Evolutionary conservation across 371 early-diverging fungal species (phyloP).

Genomic region (Mucor lusitanicus): DNA sequence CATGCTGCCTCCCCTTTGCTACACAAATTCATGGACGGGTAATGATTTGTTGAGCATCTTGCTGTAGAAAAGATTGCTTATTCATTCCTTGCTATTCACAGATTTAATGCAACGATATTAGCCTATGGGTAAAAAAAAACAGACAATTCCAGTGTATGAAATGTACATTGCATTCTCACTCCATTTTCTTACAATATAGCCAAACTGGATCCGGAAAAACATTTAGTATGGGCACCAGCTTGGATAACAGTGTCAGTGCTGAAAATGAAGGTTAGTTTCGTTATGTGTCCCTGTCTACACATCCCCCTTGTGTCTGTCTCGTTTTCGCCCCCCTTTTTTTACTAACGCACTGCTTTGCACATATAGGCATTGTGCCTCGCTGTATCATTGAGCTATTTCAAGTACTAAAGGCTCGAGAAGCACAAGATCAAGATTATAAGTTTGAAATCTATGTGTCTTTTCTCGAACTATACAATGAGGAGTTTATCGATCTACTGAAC

Average conservation of each 20-base stretch:
- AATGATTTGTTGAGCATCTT: conserved; percentile 17
- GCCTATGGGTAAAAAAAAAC: conserved; percentile 84
- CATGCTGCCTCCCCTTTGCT: conserved; percentile 74
- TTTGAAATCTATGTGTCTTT: conserved; percentile 62
- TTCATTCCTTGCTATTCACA: conserved; percentile 9
- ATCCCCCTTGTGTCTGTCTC: neutral
- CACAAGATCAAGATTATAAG: conserved; percentile 41
- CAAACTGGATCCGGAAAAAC: conserved; percentile 98
- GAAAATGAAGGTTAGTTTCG: conserved; percentile 33
- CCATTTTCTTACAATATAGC: conserved; percentile 28
- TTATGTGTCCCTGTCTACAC: neutral
- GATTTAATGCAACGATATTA: conserved; percentile 88
- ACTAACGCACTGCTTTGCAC: neutral
- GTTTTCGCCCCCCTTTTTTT: neutral
- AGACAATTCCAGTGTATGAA: conserved; percentile 60
- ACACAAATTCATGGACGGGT: conserved; percentile 89
- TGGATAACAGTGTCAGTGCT: conserved; percentile 49
- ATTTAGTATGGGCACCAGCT: conserved; percentile 93
- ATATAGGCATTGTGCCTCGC: conserved; percentile 85
- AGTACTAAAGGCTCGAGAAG: conserved; percentile 35
- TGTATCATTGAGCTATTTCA: conserved; percentile 73
- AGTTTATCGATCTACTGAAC: conserved; percentile 78
- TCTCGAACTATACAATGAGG: conserved; percentile 97
- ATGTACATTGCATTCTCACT: neutral
- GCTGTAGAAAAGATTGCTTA: neutral